Evolutionary conservation across 768 basidiomycete species (phyloP).

Genomic region (Krasilnikovozyma curviuscula): DNA sequence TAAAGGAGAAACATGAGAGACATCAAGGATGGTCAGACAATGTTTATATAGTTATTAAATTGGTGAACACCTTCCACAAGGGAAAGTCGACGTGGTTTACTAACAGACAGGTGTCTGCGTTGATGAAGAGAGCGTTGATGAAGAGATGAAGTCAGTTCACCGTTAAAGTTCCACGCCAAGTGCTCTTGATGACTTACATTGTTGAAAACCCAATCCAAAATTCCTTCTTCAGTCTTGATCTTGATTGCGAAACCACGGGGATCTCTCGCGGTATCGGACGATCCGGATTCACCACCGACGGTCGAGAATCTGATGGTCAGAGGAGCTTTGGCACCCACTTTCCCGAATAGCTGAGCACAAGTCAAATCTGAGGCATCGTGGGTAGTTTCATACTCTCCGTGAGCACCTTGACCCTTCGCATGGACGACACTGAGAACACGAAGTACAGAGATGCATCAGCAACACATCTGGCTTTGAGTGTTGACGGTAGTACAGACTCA

Average conservation of each 20-base stretch:
- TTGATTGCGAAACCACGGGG: constrained; percentile 24
- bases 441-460: constrained; percentile 23
- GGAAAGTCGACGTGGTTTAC: neutral
- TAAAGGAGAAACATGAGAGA: constrained; percentile 10
- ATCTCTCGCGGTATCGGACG: constrained; percentile 29
- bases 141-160: neutral
- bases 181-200: neutral
- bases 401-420: constrained; percentile 57
- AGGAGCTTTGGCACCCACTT: constrained; percentile 4
- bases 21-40: neutral
- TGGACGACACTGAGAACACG: constrained; percentile 36
- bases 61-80: neutral
- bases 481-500: constrained; percentile 18
- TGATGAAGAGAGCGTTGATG: constrained; percentile 23
- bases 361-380: constrained; percentile 28
- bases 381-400: constrained; percentile 29
- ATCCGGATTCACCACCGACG: constrained; percentile 32
- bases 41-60: neutral
- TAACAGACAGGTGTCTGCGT: neutral
- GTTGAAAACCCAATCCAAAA: constrained; percentile 27
- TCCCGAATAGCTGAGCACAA: constrained; percentile 17
- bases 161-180: neutral
- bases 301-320: constrained; percentile 28
- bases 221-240: constrained; percentile 30
- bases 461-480: constrained; percentile 3